Evolutionary conservation across 345 rosid genomes (phyloP), one percentile per base, ranked within the genome.

Genomic region (Hirschfeldia incana): DNA sequence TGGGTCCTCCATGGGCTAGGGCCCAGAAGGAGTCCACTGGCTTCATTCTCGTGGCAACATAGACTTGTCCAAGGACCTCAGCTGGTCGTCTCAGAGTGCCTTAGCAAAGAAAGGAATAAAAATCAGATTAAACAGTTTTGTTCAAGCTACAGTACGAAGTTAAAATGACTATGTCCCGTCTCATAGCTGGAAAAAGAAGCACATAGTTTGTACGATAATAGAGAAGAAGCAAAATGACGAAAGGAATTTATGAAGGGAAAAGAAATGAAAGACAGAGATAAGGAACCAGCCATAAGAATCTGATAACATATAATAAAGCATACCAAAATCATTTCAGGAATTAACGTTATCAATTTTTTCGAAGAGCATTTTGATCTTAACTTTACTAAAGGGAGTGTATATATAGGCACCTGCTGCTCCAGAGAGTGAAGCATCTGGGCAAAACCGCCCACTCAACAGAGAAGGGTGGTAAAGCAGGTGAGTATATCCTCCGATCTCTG

Each of bases 11-110:
- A 80, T 89, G 86, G 70, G 97, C 92, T 81, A 93, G 82, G 51
- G 99, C 99, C 99, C 99, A 93, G 71, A 96, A 80, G 72, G 98
- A 93, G 82, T 96, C 97, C 78, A 83, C 89, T 10, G 99, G 89
- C 78, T 91, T 87, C 88, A 87, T 88, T 86, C 98, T 88, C 36
- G 86, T 83, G 51, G 97, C 98, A 76, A 96, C 91, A 88, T 91
- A 94, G 46, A 93, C 97, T 87, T 96, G 99, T 84, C 99, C 99
- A 74, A 96, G 98, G 81, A 96, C 94, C 86, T 96, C 99, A 62
- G 94, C 99, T 30, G 98, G 99, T 71, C 99, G 86, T 65, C 98
- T 88, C 61, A 87, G 81, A 70, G 83, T 79, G 73, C 99, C 99
- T 92, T 83, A 75, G 81, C 78, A 70, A 77, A 67, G 75, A 72